These are phyloP conservation scores for Calamus simplicifolius DNA, from an alignment of 176 grass and related monocot genomes.

Conservation along the genomic window DNA sequence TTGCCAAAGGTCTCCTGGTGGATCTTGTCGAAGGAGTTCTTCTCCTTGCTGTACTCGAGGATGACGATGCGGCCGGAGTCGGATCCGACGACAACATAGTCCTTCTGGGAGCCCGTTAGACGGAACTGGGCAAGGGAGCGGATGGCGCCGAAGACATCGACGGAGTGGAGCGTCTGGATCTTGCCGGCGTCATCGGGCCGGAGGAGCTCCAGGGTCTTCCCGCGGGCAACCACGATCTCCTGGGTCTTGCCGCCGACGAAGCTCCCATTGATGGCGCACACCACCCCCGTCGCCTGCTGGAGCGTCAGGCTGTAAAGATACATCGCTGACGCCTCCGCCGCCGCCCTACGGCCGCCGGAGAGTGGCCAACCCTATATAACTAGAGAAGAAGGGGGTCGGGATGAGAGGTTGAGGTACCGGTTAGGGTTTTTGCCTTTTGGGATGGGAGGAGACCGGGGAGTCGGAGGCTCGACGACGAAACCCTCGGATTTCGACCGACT, in stretches of 20 bases:
- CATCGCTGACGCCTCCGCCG: constrained; percentile 29
- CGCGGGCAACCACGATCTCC: constrained; percentile 79
- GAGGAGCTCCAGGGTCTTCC: constrained; percentile 78
- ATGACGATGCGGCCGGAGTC: constrained; percentile 93
- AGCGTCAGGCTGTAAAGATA: constrained; percentile 90
- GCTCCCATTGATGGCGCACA: constrained; percentile 81
- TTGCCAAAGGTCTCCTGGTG: constrained; percentile 98
- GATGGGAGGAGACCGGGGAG: no score
- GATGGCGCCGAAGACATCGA: constrained; percentile 88
- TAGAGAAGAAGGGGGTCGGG: no score
- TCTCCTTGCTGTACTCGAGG: constrained; percentile 77
- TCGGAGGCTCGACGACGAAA: no score
- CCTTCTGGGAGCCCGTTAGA: constrained; percentile 88
- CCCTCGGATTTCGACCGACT: no score
- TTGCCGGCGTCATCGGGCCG: constrained; percentile 74
- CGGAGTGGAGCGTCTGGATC: constrained; percentile 78
- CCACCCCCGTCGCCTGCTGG: constrained; percentile 68
- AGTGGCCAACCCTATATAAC: no score
- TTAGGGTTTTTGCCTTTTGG: no score
- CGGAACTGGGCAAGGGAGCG: constrained; percentile 90
- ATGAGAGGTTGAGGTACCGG: no score
- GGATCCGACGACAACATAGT: constrained; percentile 79
- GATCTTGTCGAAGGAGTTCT: constrained; percentile 77
- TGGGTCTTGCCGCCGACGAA: constrained; percentile 82
- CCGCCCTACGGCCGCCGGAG: no score